A percentile compares a stretch with the other conserved stretches of the same genome.
phyloP scores from a whole-genome alignment of 2,329 filamentous ascomycete species.

The Fusarium citri region DNA sequence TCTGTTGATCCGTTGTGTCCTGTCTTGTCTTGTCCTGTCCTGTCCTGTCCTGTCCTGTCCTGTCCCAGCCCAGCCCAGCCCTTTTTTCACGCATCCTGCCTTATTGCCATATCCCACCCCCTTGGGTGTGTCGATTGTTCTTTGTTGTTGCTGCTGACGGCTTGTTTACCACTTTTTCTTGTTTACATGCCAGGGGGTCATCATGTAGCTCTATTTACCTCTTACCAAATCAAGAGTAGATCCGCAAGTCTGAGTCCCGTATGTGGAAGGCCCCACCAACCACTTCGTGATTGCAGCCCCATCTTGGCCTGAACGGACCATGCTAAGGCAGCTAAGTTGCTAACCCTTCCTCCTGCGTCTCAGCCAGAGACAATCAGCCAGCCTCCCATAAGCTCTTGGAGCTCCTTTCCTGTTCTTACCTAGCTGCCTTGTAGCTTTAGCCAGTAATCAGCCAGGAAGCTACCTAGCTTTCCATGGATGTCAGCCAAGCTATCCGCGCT shows the following conservation, averaged over 20 bases:
- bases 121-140: slow-evolving; percentile 43
- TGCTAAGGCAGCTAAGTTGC: too few relatives aligned
- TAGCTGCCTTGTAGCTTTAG: slow-evolving; percentile 38
- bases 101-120: slow-evolving; percentile 26
- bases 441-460: slow-evolving; percentile 32
- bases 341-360: slow-evolving; percentile 44
- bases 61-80: slow-evolving; percentile 28
- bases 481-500: slow-evolving; percentile 30
- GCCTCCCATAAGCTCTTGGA: slow-evolving; percentile 37
- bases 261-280: slow-evolving; percentile 24
- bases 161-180: slow-evolving; percentile 41
- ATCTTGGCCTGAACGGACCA: slow-evolving; percentile 18
- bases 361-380: slow-evolving; percentile 39
- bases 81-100: slow-evolving; percentile 15
- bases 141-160: slow-evolving; percentile 17
- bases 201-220: slow-evolving; percentile 43
- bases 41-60: slow-evolving; percentile 21
- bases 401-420: slow-evolving; percentile 35
- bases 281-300: slow-evolving; percentile 23
- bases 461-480: slow-evolving; percentile 32
- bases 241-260: slow-evolving; percentile 15
- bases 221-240: slow-evolving; percentile 32
- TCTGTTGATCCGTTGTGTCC: slow-evolving; percentile 37
- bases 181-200: slow-evolving; percentile 40
- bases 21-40: slow-evolving; percentile 16